Conservation (phyloP, 345 rosid species). For the Conringia planisiliqua region DNA sequence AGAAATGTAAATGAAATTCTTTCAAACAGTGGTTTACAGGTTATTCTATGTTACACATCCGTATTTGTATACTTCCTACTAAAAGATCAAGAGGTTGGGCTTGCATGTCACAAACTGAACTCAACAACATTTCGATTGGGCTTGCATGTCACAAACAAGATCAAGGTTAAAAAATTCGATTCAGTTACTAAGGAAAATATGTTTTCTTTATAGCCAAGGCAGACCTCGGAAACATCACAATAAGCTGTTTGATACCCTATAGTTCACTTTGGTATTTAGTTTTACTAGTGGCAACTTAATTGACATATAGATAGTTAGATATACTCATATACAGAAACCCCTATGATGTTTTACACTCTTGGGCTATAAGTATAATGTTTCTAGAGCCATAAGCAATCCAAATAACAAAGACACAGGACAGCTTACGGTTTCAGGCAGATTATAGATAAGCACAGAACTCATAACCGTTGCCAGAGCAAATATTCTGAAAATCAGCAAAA, state of each 20-base stretch:
- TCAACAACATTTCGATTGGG: background rate
- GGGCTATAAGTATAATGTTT: background rate
- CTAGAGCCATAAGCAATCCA: slow-evolving; percentile 4
- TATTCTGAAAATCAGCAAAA: slow-evolving; percentile 55
- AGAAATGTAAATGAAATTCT: slow-evolving; percentile 6
- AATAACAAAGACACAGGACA: slow-evolving; percentile 21
- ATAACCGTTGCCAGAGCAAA: slow-evolving; percentile 96
- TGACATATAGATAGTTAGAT: background rate
- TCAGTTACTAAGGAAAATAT: background rate
- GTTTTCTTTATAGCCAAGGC: too few species aligned
- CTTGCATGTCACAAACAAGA: too few species aligned
- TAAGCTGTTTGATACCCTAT: background rate
- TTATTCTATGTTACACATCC: background rate
- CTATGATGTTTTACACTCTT: background rate
- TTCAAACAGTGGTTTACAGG: background rate
- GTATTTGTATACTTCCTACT: background rate
- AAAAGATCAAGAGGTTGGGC: background rate
- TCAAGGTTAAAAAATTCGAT: too few species aligned
- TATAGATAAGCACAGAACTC: slow-evolving; percentile 96
- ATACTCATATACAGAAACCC: background rate
- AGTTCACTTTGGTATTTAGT: background rate
- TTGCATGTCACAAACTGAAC: background rate
- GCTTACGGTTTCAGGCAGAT: slow-evolving; percentile 96
- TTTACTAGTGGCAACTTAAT: background rate
- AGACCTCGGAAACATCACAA: background rate